Base-by-base conservation (phyloP, 306 rosid species). In the Potentilla sterilis region DNA sequence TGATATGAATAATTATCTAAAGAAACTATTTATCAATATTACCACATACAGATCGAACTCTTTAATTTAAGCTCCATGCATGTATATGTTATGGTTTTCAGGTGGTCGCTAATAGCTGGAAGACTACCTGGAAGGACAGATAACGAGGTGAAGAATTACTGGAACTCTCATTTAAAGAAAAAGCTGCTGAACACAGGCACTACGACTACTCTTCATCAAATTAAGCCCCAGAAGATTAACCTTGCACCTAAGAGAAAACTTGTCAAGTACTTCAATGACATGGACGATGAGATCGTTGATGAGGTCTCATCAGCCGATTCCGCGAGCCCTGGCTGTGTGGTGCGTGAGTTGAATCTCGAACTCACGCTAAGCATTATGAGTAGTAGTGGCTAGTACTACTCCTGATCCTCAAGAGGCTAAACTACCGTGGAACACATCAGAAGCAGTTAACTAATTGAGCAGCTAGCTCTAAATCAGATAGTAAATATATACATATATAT, bases 91-190 rank as follows among this genome's bases (percentile, higher is more conserved):
- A 9, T 28, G 4, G 9, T 32, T 14, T 62, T 34, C 52, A 86
- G 90, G 80, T 84, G 90, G 90, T 79, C 90, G 10, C 73, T 86
- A 19, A 86, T 86, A 84, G 90, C 90, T 0, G 84, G 88, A 59
- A 79, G 90, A 51, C 62, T 86, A 47, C 90, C 90, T 5, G 88
- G 90, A 81, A 79, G 90, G 58, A 86, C 87, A 4, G 88, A 81
- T 57, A 85, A 74, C 38, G 87, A 84, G 74, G 77, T 85, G n/a
- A 85, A 85, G 83, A 85, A 81, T 37, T 79, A 85, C 77, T 81
- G 88, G 88, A 81, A 85, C 57, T 72, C 77, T 13, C 81, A 85
- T n/a, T 67, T 81, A 18, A 85, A 61, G 35, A 81, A 85, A 24
- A 85, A 78, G 77, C 28, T 81, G 22, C 40, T 28, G 37, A 66